phyloP scores from a whole-genome alignment of 371 early-diverging fungal species.

The Mortierella sp. region DNA sequence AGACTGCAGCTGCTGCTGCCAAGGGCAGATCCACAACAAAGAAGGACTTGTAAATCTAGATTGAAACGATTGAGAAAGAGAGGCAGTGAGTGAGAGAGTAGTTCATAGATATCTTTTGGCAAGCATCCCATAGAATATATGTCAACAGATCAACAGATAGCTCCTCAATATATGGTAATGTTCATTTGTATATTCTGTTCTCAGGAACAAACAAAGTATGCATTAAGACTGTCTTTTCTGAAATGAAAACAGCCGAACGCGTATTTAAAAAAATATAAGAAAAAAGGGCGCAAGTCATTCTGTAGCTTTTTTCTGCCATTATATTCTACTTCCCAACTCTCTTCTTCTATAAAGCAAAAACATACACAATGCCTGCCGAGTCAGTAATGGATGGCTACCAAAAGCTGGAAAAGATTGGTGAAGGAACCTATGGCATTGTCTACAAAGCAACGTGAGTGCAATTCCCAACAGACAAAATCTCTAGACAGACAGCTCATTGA shows the following conservation, averaged over 20 bases:
- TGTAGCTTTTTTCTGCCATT: background rate
- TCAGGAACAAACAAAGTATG: too few relatives aligned
- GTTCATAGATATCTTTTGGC: too few relatives aligned
- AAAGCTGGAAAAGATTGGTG: slow-evolving; percentile 95
- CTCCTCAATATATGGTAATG: too few relatives aligned
- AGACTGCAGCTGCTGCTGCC: slow-evolving; percentile 9
- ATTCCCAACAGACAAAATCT: background rate
- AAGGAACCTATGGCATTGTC: slow-evolving; percentile 97
- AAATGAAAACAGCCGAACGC: background rate
- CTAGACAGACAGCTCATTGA: too few relatives aligned
- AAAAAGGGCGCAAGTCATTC: too few relatives aligned
- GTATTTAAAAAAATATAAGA: too few relatives aligned
- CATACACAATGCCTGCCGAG: background rate
- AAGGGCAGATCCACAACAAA: slow-evolving; percentile 24
- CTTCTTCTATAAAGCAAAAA: background rate
- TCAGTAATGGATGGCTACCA: slow-evolving; percentile 59
- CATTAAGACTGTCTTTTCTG: slow-evolving; percentile 2
- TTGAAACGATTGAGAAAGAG: background rate
- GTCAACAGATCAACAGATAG: background rate
- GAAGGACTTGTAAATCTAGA: slow-evolving; percentile 39
- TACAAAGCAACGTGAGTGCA: slow-evolving; percentile 88
- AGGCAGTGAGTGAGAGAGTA: too few relatives aligned
- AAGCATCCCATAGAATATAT: too few relatives aligned
- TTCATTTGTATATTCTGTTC: too few relatives aligned
- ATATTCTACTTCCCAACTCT: background rate